A percentile compares a stretch with the other conserved stretches of the same genome.
phyloP scores from a whole-genome alignment of 2,329 filamentous ascomycete genomes.

The Talaromyces piceae region DNA sequence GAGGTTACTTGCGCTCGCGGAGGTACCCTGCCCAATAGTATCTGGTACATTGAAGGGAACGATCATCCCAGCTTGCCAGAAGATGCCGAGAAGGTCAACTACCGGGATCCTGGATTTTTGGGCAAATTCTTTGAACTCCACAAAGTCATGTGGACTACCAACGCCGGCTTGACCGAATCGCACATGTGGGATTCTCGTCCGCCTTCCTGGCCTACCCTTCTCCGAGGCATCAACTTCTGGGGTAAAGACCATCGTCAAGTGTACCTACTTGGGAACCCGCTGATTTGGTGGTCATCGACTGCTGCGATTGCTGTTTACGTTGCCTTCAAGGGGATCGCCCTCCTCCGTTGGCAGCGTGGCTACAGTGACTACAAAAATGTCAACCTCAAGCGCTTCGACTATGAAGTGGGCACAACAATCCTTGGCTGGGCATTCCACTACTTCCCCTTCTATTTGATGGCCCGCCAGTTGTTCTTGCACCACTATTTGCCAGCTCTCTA shows the following conservation, averaged over 20 bases:
- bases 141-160: slow-evolving; percentile 98
- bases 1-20: slow-evolving; percentile 95
- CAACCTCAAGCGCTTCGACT: slow-evolving; percentile 94
- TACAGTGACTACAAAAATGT: slow-evolving; percentile 75
- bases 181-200: slow-evolving; percentile 98
- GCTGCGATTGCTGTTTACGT: slow-evolving; percentile 68
- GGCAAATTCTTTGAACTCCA: slow-evolving; percentile 98
- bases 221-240: slow-evolving; percentile 99
- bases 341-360: slow-evolving; percentile 90
- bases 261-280: slow-evolving; percentile 88
- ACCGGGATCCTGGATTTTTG: slow-evolving; percentile 87
- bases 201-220: slow-evolving; percentile 82
- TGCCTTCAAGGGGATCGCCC: slow-evolving; percentile 76
- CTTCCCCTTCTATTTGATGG: slow-evolving; percentile 98
- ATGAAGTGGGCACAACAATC: slow-evolving; percentile 83
- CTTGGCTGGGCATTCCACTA: slow-evolving; percentile 97
- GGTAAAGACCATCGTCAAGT: slow-evolving; percentile 89
- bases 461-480: slow-evolving; percentile 94
- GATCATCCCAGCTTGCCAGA: slow-evolving; percentile 68
- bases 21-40: slow-evolving; percentile 86
- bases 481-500: slow-evolving; percentile 97
- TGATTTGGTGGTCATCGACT: slow-evolving; percentile 90
- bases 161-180: slow-evolving; percentile 90
- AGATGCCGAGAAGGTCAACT: slow-evolving; percentile 89
- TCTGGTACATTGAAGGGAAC: slow-evolving; percentile 96